Base-by-base conservation (phyloP, 306 rosid genomes). In the Heteromeles arbutifolia region DNA sequence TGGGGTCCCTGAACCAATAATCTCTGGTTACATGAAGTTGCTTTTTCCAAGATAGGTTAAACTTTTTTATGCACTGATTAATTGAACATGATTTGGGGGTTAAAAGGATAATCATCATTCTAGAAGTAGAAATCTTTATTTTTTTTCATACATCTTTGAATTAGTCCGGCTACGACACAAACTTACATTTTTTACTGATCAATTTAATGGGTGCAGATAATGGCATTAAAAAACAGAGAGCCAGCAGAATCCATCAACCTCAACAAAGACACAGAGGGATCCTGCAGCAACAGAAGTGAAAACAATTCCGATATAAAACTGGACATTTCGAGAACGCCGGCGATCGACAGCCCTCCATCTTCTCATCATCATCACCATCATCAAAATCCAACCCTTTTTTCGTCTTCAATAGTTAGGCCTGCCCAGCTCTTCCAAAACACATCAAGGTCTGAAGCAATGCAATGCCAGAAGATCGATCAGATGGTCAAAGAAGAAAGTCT, bases 191-290 rank as follows among this genome's bases (percentile, higher is more conserved):
- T 65, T 45, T 21, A 77, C 75, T 48, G 28, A 9, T 75, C 48
- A 70, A 70, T 82, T 65, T 61, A 10, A 37, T 50, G 58, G 64
- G 1, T 76, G 59, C 86, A 96, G 99, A 89, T 96, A 85, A 57
- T 87, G 96, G 90, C 90, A 81, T 81, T 96, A 82, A 96, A 96
- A 85, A 90, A 65, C 82, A 90, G 97, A 88, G 99, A 96, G 29
- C 96, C 99, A 82, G 90, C 93, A 15, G 99, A 92, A 82, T 92
- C 98, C 0, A 96, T 96, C 67, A 96, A 96, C 74, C 97, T 96
- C 18, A 96, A 96, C 72, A 96, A 96, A 78, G 99, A 96, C 85
- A 96, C 99, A 79, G 99, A 96, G 83, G 99, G 99, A 19, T 96
- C 97, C 21, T 77, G 92, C 94, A 96, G 99, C 84, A 96, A 96